Evolutionary conservation across 495 filamentous ascomycete genomes (phyloP).

Genomic region (Aspergillus indologenus): DNA sequence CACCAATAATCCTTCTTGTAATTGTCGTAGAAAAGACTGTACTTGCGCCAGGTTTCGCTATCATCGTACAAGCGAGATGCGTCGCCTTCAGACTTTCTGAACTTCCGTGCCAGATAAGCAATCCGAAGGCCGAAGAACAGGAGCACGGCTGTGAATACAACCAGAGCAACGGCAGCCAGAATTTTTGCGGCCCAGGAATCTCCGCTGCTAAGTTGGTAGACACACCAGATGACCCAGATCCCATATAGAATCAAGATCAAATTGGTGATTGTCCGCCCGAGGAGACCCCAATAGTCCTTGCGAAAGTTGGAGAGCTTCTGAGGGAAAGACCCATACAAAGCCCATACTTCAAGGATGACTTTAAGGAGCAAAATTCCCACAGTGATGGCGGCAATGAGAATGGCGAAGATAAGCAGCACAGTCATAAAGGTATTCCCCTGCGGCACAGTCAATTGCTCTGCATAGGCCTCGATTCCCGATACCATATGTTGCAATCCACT

Average conservation of each 20-base stretch:
- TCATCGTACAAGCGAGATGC: conserved; percentile 73
- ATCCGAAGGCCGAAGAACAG: conserved; percentile 81
- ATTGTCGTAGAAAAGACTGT: conserved; percentile 94
- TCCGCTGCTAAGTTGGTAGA: conserved; percentile 90
- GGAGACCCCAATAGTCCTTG: conserved; percentile 90
- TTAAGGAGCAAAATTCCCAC: conserved; percentile 89
- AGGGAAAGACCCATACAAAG: conserved; percentile 83
- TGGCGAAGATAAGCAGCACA: conserved; percentile 80
- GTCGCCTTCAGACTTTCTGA: conserved; percentile 74
- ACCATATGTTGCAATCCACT: conserved; percentile 48
- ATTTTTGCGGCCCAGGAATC: conserved; percentile 94
- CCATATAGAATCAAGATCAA: conserved; percentile 92
- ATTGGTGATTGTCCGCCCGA: conserved; percentile 84
- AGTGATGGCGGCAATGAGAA: conserved; percentile 77
- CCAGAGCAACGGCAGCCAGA: conserved; percentile 79
- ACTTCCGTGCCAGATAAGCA: conserved; percentile 67
- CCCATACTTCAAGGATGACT: conserved; percentile 88
- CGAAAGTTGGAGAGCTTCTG: conserved; percentile 78
- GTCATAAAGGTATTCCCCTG: conserved; percentile 96
- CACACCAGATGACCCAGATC: conserved; percentile 91
- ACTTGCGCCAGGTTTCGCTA: conserved; percentile 89
- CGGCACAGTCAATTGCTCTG: conserved; percentile 76
- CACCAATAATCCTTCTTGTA: conserved; percentile 95
- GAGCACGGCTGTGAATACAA: conserved; percentile 73
- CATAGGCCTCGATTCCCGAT: conserved; percentile 69